These are phyloP conservation scores for Veloboletus limbatus DNA, from an alignment of 1,284 basidiomycete species.

Conservation along the genomic window DNA sequence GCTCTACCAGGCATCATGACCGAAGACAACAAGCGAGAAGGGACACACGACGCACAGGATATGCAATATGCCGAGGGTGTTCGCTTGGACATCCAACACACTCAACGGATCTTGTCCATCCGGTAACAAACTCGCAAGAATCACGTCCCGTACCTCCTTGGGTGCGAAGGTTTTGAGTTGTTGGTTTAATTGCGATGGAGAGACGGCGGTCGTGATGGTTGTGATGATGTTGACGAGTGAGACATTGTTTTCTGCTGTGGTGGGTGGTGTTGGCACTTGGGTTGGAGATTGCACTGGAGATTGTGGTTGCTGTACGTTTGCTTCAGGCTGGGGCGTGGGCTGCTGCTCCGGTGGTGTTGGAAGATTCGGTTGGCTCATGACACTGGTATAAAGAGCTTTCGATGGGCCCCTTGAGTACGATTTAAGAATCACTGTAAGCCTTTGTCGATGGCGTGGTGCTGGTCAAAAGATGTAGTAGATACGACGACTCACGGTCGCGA, in stretches of 20 bases:
- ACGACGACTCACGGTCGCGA: conserved; percentile 11
- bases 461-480: neutral
- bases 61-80: conserved; percentile 65
- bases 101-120: conserved; percentile 61
- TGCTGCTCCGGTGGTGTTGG: conserved; percentile 24
- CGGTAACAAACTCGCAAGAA: conserved; percentile 46
- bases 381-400: neutral
- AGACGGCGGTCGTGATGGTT: conserved; percentile 44
- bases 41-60: conserved; percentile 55
- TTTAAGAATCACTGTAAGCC: no score
- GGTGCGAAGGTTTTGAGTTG: conserved; percentile 41
- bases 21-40: neutral
- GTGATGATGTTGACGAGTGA: conserved; percentile 43
- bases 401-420: no score
- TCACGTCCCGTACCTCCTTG: conserved; percentile 47
- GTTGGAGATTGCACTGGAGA: conserved; percentile 14
- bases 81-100: conserved; percentile 49
- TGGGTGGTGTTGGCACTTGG: conserved; percentile 9
- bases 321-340: conserved; percentile 20
- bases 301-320: conserved; percentile 18
- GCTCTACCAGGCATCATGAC: conserved; percentile 39
- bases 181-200: conserved; percentile 37
- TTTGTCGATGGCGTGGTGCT: no score
- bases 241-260: conserved; percentile 8
- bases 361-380: conserved; percentile 29